These are phyloP conservation scores for Dryas octopetala DNA, from an alignment of 306 rosid species.

Conservation along the genomic window DNA sequence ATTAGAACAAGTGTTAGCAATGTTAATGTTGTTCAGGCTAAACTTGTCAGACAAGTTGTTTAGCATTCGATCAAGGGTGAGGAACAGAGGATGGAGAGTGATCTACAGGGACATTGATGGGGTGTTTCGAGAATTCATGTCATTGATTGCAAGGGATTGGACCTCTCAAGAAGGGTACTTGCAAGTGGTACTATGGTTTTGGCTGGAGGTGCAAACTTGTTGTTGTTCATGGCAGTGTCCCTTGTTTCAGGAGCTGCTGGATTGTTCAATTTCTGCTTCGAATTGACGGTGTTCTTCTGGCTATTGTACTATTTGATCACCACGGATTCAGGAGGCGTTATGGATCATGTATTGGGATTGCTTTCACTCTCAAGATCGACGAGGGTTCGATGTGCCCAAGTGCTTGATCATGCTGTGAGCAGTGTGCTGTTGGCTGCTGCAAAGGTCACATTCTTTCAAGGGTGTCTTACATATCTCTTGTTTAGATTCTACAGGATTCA, in stretches of 20 bases:
- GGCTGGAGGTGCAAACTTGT: constrained; percentile 28
- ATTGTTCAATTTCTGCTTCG: constrained; percentile 34
- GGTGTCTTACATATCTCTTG: constrained; percentile 39
- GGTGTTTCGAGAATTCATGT: constrained; percentile 20
- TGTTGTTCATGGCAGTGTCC: constrained; percentile 34
- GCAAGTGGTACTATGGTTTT: constrained; percentile 24
- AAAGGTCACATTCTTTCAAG: constrained; percentile 39
- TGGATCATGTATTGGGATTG: constrained; percentile 37
- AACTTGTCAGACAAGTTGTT: constrained; percentile 14
- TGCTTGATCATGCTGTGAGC: constrained; percentile 43
- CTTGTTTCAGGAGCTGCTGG: constrained; percentile 45
- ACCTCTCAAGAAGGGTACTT: constrained; percentile 26
- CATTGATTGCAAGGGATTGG: constrained; percentile 24
- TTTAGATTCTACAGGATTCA: constrained; percentile 40
- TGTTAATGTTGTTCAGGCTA: neutral
- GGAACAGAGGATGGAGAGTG: constrained; percentile 25
- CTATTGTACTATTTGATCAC: constrained; percentile 37
- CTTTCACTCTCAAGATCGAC: constrained; percentile 37
- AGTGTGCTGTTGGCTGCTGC: constrained; percentile 40
- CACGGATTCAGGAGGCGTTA: constrained; percentile 41
- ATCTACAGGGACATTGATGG: constrained; percentile 27
- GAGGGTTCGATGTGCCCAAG: constrained; percentile 34
- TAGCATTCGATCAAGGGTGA: constrained; percentile 14
- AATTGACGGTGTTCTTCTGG: constrained; percentile 35
- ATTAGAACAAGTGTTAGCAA: neutral